These are phyloP conservation scores for Heteromeles arbutifolia DNA, from an alignment of 306 rosid genomes.

Conservation along the genomic window DNA sequence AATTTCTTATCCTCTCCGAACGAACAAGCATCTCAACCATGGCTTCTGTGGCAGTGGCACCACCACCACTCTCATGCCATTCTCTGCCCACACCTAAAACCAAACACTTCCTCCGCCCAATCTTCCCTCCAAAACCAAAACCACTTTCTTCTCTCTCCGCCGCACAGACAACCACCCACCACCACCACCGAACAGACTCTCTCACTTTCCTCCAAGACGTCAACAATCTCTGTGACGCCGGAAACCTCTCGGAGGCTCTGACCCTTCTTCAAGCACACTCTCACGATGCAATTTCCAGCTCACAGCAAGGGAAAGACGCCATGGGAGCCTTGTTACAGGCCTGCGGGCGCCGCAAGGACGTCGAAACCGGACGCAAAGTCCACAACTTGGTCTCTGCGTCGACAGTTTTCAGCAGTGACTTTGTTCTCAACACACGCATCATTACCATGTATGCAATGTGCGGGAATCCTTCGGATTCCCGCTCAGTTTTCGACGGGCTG, in stretches of 20 bases:
- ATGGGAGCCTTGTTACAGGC: slow-evolving; percentile 43
- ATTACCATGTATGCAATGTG: slow-evolving; percentile 68
- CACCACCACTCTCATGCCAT: slow-evolving; percentile 27
- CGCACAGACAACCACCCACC: slow-evolving; percentile 5
- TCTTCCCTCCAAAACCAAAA: slow-evolving; percentile 31
- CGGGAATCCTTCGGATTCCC: slow-evolving; percentile 50
- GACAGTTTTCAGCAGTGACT: slow-evolving; percentile 33
- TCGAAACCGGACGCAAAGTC: slow-evolving; percentile 46
- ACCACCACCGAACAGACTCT: slow-evolving; percentile 9
- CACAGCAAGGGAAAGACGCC: slow-evolving; percentile 28
- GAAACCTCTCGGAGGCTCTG: slow-evolving; percentile 48
- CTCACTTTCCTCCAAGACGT: slow-evolving; percentile 31
- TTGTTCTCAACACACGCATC: slow-evolving; percentile 60
- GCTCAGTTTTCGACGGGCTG: slow-evolving; percentile 38
- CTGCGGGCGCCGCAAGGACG: slow-evolving; percentile 42
- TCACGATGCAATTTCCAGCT: slow-evolving; percentile 17
- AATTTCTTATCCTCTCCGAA: neutral
- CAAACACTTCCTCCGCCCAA: slow-evolving; percentile 4
- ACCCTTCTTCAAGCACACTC: slow-evolving; percentile 27
- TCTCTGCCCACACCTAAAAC: neutral
- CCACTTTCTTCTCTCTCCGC: slow-evolving; percentile 24
- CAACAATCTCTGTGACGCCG: slow-evolving; percentile 41
- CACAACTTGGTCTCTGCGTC: slow-evolving; percentile 43
- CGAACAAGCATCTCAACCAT: neutral
- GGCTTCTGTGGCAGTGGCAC: slow-evolving; percentile 25